phyloP scores from a whole-genome alignment of 257 asterid species.

The Hygrophila difformis region DNA sequence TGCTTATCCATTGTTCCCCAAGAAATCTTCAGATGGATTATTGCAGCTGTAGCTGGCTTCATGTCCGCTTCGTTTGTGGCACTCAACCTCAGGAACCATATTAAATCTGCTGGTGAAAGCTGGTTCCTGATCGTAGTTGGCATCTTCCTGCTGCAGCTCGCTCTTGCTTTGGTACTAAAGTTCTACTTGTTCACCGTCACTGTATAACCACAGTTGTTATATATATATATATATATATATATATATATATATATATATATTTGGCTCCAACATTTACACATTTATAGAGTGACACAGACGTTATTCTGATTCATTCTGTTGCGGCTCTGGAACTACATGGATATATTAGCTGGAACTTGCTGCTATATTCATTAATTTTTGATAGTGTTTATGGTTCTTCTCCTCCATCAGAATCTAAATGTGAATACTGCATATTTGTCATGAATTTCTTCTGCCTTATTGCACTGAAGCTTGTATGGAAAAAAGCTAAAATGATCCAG shows the following conservation, averaged over 20 bases:
- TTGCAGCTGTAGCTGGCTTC: conserved; percentile 88
- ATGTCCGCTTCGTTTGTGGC: conserved; percentile 94
- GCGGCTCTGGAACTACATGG: conserved; percentile 7
- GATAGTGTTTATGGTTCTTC: conserved; percentile 19
- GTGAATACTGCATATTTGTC: too few species aligned
- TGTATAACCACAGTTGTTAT: conserved; percentile 25
- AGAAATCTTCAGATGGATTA: conserved; percentile 83
- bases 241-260: too few species aligned
- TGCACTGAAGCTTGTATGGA: too few species aligned
- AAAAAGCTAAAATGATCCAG: too few species aligned
- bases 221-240: too few species aligned
- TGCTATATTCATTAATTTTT: conserved; percentile 43
- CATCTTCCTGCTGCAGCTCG: conserved; percentile 90
- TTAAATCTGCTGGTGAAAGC: conserved; percentile 90
- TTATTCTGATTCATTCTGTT: conserved; percentile 9
- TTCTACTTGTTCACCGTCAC: conserved; percentile 72
- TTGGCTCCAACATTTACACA: conserved; percentile 8
- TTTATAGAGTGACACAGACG: conserved; percentile 5
- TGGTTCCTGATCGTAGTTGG: conserved; percentile 87
- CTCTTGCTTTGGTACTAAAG: conserved; percentile 79
- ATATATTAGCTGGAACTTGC: conserved; percentile 13
- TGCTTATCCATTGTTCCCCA: conserved; percentile 79
- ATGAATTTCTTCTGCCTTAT: too few species aligned
- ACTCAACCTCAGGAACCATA: conserved; percentile 80
- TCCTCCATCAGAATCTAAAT: conserved; percentile 16